These are phyloP conservation scores for Ogataea trehaloabstinens DNA, from an alignment of 805 yeast species.

Conservation along the genomic window DNA sequence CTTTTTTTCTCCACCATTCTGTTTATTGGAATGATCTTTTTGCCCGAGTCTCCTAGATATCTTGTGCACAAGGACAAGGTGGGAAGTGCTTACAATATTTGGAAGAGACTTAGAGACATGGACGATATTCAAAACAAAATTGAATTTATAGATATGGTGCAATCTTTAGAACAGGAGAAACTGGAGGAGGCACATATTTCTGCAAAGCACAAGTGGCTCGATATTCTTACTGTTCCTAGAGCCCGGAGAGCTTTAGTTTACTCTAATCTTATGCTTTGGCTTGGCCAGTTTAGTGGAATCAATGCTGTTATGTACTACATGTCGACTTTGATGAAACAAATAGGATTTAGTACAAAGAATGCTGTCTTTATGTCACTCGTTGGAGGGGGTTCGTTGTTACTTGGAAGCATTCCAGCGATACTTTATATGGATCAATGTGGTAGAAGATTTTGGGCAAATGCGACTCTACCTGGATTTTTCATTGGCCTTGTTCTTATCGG, in stretches of 20 bases:
- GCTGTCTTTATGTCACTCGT: conserved; percentile 67
- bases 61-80: conserved; percentile 45
- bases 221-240: conserved; percentile 54
- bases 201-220: conserved; percentile 42
- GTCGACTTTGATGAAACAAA: conserved; percentile 53
- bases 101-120: conserved; percentile 55
- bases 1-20: conserved; percentile 54
- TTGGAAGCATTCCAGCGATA: conserved; percentile 68
- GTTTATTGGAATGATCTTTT: conserved; percentile 48
- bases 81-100: conserved; percentile 53
- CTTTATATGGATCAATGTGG: conserved; percentile 57
- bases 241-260: conserved; percentile 60
- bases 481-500: conserved; percentile 61
- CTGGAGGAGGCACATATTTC: conserved; percentile 32
- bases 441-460: conserved; percentile 60
- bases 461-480: conserved; percentile 51
- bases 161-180: conserved; percentile 44
- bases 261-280: conserved; percentile 53
- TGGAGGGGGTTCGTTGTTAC: conserved; percentile 60
- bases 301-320: conserved; percentile 66
- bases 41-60: conserved; percentile 65
- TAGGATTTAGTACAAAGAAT: conserved; percentile 51
- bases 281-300: conserved; percentile 68
- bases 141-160: conserved; percentile 59
- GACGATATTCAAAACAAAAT: conserved; percentile 40